Conservation (phyloP, 2,329 filamentous ascomycete species). For the Coniosporium tulheliwenetii region DNA sequence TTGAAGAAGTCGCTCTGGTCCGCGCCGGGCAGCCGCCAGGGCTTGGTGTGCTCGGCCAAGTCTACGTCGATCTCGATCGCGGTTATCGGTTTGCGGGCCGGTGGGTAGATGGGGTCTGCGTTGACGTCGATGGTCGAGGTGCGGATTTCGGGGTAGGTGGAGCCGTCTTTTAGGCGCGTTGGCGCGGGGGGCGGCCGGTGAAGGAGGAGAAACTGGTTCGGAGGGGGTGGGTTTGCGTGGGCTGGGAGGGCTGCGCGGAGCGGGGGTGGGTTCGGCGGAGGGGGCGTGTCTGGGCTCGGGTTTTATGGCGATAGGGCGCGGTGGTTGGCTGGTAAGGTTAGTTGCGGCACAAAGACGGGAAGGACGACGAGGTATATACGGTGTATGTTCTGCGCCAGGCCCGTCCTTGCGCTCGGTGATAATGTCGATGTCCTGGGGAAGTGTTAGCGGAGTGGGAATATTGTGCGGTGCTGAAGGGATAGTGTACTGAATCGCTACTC, state of each 20-base stretch:
- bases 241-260: conserved; percentile 15
- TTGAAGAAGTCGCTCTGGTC: conserved; percentile 98
- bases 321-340: neutral
- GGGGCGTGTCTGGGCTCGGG: conserved; percentile 14
- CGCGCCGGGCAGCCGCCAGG: conserved; percentile 87
- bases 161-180: conserved; percentile 35
- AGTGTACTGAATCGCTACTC: conserved; percentile 23
- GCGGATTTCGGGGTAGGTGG: conserved; percentile 48
- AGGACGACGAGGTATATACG: conserved; percentile 8
- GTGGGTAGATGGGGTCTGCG: conserved; percentile 62
- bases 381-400: conserved; percentile 17
- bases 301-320: conserved; percentile 19
- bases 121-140: conserved; percentile 79
- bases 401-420: conserved; percentile 32
- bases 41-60: conserved; percentile 59
- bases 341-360: neutral
- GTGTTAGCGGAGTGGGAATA: conserved; percentile 2
- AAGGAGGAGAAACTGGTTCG: too few species aligned
- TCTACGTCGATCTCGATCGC: conserved; percentile 36
- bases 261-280: conserved; percentile 5
- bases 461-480: neutral
- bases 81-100: conserved; percentile 57
- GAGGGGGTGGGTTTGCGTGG: conserved; percentile 15
- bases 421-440: conserved; percentile 33
- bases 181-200: too few species aligned